Percentiles rank a stretch among this genome's conserved stretches.
Conservation (phyloP, 768 basidiomycete species). For the Boletus sensibilis region DNA sequence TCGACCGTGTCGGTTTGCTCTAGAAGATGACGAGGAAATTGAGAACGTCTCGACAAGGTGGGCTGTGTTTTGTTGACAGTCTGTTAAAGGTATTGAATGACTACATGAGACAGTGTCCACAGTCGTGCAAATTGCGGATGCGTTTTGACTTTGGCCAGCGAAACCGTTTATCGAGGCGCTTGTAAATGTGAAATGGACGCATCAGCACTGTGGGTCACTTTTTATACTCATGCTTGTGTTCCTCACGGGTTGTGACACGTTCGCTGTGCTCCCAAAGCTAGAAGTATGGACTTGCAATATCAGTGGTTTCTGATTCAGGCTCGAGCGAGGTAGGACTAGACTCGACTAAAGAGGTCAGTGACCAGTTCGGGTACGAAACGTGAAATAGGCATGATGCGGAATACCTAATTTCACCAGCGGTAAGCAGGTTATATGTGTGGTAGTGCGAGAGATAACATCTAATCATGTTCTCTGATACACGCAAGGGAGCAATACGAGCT, state of each 20-base stretch:
- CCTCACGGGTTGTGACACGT: neutral
- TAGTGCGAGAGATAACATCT: neutral
- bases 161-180: neutral
- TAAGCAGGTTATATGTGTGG: neutral
- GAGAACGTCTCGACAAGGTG: neutral
- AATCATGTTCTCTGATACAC: neutral
- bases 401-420: neutral
- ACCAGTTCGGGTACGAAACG: neutral
- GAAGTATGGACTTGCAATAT: neutral
- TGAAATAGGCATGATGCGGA: neutral
- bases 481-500: neutral
- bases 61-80: neutral
- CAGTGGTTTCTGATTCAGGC: neutral
- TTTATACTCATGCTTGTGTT: neutral
- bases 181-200: neutral
- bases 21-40: neutral
- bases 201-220: no score
- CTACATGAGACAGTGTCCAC: neutral
- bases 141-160: neutral
- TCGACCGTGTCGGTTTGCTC: neutral
- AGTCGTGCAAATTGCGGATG: neutral
- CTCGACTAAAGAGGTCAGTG: neutral
- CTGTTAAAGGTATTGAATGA: neutral
- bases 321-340: neutral
- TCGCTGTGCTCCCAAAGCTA: neutral